These are phyloP conservation scores for Lentinula sp. DNA, from an alignment of 768 basidiomycete species.

Conservation along the genomic window DNA sequence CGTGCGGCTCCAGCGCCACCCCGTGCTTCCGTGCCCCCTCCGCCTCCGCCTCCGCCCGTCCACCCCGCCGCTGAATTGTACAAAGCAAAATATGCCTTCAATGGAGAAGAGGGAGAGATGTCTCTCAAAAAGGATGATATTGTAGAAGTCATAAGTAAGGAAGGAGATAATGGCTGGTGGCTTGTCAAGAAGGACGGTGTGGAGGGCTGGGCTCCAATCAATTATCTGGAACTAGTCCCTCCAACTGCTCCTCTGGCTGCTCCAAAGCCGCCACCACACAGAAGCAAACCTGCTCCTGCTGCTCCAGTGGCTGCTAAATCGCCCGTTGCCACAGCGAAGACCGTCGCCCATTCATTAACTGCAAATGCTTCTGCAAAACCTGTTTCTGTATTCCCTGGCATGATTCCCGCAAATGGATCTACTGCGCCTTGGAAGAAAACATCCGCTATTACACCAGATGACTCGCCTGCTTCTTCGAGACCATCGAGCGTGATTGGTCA, in stretches of 20 bases:
- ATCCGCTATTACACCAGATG: conserved; percentile 25
- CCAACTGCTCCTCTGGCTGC: conserved; percentile 58
- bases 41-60: conserved; percentile 48
- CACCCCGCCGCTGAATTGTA: conserved; percentile 72
- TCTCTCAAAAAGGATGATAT: conserved; percentile 83
- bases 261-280: conserved; percentile 60
- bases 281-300: conserved; percentile 31
- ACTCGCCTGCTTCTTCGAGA: conserved; percentile 40
- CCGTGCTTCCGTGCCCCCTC: conserved; percentile 31
- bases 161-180: conserved; percentile 98
- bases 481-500: conserved; percentile 43
- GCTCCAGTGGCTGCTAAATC: conserved; percentile 28
- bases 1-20: conserved; percentile 31
- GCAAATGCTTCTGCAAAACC: conserved; percentile 71
- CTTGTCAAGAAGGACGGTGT: conserved; percentile 74
- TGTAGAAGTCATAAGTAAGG: conserved; percentile 88
- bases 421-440: conserved; percentile 71
- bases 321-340: conserved; percentile 21
- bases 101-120: conserved; percentile 91
- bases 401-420: conserved; percentile 62
- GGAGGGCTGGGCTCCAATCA: conserved; percentile 95
- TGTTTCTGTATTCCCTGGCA: conserved; percentile 76
- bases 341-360: conserved; percentile 33
- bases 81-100: conserved; percentile 87
- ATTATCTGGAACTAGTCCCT: conserved; percentile 81